Conservation (phyloP, 2,329 filamentous ascomycete species). For the Stagonosporopsis rhizophila region DNA sequence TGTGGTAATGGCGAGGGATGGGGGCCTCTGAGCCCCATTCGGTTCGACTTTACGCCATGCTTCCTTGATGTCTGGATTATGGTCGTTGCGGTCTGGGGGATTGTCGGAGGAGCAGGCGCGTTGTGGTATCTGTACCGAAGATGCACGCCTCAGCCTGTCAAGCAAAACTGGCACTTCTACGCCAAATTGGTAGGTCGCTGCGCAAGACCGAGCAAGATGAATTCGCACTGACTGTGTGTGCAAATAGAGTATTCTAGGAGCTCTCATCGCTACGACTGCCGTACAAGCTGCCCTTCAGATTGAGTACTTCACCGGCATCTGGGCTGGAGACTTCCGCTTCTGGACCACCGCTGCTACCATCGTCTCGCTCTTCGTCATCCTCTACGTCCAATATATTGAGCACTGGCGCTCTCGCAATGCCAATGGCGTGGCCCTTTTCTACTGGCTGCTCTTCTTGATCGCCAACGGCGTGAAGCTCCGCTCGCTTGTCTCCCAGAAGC, state of each 20-base stretch:
- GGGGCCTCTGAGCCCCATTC: conserved; percentile 85
- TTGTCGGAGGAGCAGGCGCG: conserved; percentile 77
- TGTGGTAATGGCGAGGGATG: conserved; percentile 93
- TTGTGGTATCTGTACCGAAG: conserved; percentile 80
- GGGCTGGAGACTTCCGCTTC: conserved; percentile 83
- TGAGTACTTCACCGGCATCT: conserved; percentile 70
- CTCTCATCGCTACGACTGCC: conserved; percentile 71
- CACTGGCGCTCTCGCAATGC: conserved; percentile 82
- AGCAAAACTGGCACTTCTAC: conserved; percentile 93
- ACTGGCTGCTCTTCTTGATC: conserved; percentile 87
- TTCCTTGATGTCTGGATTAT: conserved; percentile 93
- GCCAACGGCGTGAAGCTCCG: conserved; percentile 82
- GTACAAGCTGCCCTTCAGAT: conserved; percentile 81
- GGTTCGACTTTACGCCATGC: conserved; percentile 96
- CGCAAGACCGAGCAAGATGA: background rate
- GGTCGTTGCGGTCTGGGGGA: conserved; percentile 77
- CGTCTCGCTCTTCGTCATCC: conserved; percentile 75
- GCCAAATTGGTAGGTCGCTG: conserved; percentile 74
- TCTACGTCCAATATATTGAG: conserved; percentile 83
- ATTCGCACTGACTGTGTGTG: background rate
- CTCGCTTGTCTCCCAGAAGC: conserved; percentile 79
- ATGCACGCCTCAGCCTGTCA: conserved; percentile 69
- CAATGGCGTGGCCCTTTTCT: conserved; percentile 88
- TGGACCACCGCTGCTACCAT: conserved; percentile 79
- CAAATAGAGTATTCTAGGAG: conserved; percentile 66